Evolutionary conservation across 805 yeast genomes (phyloP).

Genomic region (Myxozyma lipomycoides): DNA sequence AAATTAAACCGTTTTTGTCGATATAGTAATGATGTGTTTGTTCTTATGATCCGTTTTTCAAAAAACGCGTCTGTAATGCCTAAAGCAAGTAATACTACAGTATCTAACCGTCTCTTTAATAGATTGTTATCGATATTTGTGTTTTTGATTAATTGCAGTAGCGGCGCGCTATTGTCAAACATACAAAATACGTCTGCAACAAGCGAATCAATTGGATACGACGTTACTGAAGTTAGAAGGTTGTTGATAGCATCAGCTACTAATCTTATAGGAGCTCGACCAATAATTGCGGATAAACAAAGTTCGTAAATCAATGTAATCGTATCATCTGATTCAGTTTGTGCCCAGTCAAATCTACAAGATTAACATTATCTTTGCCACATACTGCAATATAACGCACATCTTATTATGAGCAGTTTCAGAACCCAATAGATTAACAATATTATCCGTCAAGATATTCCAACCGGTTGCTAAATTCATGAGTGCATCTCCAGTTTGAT

Average conservation of each 20-base stretch:
- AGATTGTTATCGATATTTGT: constrained; percentile 29
- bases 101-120: constrained; percentile 32
- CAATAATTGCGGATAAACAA: constrained; percentile 8
- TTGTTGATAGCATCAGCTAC: constrained; percentile 5
- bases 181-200: constrained; percentile 12
- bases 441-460: too few relatives aligned
- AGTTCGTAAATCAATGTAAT: constrained; percentile 16
- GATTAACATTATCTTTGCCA: too few relatives aligned
- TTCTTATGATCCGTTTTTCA: constrained; percentile 40
- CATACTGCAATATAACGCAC: too few relatives aligned
- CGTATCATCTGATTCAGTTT: too few relatives aligned
- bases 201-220: constrained; percentile 7
- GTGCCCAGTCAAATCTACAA: too few relatives aligned
- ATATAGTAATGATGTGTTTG: constrained; percentile 46
- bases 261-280: constrained; percentile 1
- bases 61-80: constrained; percentile 29
- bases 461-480: too few relatives aligned
- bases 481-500: too few relatives aligned
- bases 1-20: constrained; percentile 58
- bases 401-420: too few relatives aligned
- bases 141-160: constrained; percentile 22
- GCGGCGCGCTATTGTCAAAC: constrained; percentile 9
- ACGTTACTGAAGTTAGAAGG: neutral
- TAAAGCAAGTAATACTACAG: constrained; percentile 12
- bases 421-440: too few relatives aligned